These are phyloP conservation scores for Pythium periplocum DNA, from an alignment of 352 stramenopile genomes.

Conservation along the genomic window DNA sequence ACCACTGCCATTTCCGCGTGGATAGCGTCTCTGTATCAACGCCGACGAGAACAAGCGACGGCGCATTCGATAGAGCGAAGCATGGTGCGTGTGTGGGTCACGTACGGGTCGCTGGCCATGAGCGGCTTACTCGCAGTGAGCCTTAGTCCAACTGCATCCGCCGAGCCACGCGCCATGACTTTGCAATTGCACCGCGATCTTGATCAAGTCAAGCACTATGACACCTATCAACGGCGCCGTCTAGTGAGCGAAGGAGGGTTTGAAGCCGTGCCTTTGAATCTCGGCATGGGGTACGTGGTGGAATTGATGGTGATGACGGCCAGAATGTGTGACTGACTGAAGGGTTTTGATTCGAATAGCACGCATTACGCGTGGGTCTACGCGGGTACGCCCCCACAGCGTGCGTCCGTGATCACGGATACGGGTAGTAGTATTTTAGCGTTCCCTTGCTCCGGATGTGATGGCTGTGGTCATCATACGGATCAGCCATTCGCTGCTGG, in stretches of 20 bases:
- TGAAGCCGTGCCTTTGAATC: constrained; percentile 58
- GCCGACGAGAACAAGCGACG: no score
- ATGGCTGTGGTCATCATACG: constrained; percentile 69
- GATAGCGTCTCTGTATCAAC: no score
- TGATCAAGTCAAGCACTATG: constrained; percentile 14
- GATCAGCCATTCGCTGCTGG: constrained; percentile 52
- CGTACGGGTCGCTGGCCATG: no score
- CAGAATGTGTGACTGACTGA: background rate
- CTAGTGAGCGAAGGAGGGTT: constrained; percentile 31
- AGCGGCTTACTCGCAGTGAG: no score
- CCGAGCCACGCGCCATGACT: constrained; percentile 2
- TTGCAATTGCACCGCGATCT: constrained; percentile 17
- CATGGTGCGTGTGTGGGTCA: background rate
- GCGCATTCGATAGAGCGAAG: no score
- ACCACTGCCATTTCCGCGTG: no score
- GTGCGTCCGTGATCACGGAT: constrained; percentile 79
- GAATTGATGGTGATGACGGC: constrained; percentile 2
- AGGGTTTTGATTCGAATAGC: constrained; percentile 16
- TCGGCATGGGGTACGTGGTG: constrained; percentile 44
- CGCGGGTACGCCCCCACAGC: constrained; percentile 68
- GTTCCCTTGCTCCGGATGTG: constrained; percentile 72
- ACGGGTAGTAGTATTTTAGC: constrained; percentile 76
- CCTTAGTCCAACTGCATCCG: no score
- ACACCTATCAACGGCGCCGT: constrained; percentile 40
- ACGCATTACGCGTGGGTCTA: constrained; percentile 87